These are phyloP conservation scores for Ophiocordyceps camponoti-saundersi DNA, from an alignment of 2,329 filamentous ascomycete species.

Conservation along the genomic window DNA sequence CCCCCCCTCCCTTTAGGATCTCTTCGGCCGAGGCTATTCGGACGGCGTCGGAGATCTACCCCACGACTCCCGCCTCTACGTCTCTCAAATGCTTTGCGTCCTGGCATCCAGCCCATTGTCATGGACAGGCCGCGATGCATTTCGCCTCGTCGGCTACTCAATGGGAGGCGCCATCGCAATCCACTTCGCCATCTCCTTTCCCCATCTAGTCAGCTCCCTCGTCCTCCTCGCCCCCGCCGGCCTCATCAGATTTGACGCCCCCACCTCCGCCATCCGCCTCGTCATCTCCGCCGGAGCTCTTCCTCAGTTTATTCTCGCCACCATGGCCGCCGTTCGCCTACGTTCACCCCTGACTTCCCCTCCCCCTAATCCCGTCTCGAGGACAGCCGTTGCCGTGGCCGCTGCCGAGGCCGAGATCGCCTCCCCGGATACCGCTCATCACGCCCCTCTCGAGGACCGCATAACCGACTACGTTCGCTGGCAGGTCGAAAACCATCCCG, in stretches of 20 bases:
- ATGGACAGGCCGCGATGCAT: slow-evolving; percentile 42
- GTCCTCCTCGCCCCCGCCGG: slow-evolving; percentile 68
- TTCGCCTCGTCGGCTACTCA: slow-evolving; percentile 63
- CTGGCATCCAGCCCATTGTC: slow-evolving; percentile 51
- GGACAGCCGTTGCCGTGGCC: slow-evolving; percentile 9
- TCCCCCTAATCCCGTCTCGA: slow-evolving; percentile 3
- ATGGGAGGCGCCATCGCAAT: slow-evolving; percentile 66
- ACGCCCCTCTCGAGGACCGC: slow-evolving; percentile 20
- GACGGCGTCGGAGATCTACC: slow-evolving; percentile 48
- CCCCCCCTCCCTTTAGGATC: slow-evolving; percentile 37
- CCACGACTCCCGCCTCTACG: slow-evolving; percentile 59
- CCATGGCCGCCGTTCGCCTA: slow-evolving; percentile 29
- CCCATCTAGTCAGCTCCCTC: slow-evolving; percentile 49
- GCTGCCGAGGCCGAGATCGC: slow-evolving; percentile 25
- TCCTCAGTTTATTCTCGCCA: slow-evolving; percentile 31
- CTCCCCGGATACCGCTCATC: background rate
- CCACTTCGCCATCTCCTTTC: slow-evolving; percentile 58
- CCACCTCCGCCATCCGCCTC: slow-evolving; percentile 29
- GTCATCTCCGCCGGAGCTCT: slow-evolving; percentile 38
- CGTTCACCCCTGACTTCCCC: slow-evolving; percentile 25
- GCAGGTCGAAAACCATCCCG: slow-evolving; percentile 37
- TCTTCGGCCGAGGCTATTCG: slow-evolving; percentile 53
- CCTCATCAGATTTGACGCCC: slow-evolving; percentile 42
- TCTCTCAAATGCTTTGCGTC: slow-evolving; percentile 53
- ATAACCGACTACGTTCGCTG: slow-evolving; percentile 37